Evolutionary conservation across 768 basidiomycete species (phyloP), one percentile per base, ranked within the genome.

Genomic region (Baorangia bicolor): DNA sequence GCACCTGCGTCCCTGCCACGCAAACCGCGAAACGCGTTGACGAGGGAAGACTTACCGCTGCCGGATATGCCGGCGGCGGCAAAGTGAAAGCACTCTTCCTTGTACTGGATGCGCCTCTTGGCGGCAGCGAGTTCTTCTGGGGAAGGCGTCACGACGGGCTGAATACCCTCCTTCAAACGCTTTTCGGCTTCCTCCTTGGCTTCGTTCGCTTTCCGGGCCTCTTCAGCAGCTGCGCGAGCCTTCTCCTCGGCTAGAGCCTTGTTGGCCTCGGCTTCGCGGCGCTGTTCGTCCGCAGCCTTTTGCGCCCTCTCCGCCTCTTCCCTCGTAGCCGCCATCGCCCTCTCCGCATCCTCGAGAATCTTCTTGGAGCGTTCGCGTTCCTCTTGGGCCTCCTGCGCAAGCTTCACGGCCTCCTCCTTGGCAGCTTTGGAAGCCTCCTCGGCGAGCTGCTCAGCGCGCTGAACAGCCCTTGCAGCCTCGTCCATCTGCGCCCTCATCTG

Each of bases 21-120:
- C 35, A 74, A 33, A 10, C 74, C 72, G 5, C 74, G 71, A 43
- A 74, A 65, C 4, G 74, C 66, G 53, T 75, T 74, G 20, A 75
- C 65, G 8, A 75, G 62, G 10, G 74, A 74, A 1, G 74, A 75
- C 51, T 75, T 75, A 37, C 74, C 73, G n/a, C 70, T 67, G 6
- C 72, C 73, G 2, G 71, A 62, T 33, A 67, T 35, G 2, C 74
- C 74, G 10, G 70, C 71, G 46, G 75, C 41, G 2, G 70, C 74
- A 46, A 75, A 67, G 37, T 75, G 73, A 38, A 71, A 71, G 11
- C 55, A 38, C 2, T 63, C 67, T 18, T 74, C 69, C 12, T 28
- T 59, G 35, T 67, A 69, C 47, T 62, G 61, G 14, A 69, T 35
- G 2, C 55, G 58, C 7, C n/a, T 57, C 48, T 69, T 69, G 5